A percentile compares a stretch with the other conserved stretches of the same genome.
Conservation (phyloP, 495 filamentous ascomycete species). For the Cercophora newfieldiana region DNA sequence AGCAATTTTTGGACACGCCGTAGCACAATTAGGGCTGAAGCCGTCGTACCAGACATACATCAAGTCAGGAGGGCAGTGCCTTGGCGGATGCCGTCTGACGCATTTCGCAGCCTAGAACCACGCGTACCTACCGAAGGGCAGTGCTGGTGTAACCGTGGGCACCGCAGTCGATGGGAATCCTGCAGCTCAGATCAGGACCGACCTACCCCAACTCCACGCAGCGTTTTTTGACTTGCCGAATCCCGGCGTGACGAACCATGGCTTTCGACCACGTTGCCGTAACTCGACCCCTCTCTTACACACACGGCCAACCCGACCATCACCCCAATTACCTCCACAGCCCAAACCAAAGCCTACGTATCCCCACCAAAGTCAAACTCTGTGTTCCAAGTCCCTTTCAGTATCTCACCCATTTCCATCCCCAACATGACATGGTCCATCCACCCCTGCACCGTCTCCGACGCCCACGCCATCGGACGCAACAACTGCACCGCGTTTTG, state of each 20-base stretch:
- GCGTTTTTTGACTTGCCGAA: too few species aligned
- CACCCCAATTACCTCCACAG: too few species aligned
- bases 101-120: neutral
- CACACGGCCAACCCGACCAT: too few species aligned
- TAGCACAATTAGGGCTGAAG: neutral
- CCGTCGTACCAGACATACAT: neutral
- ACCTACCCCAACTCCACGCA: too few species aligned
- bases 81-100: neutral
- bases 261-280: neutral
- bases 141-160: too few species aligned
- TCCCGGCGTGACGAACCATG: neutral
- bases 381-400: neutral
- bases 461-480: neutral
- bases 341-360: too few species aligned
- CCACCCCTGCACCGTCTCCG: neutral
- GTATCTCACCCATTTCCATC: neutral
- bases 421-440: neutral
- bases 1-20: neutral
- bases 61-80: neutral
- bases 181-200: too few species aligned
- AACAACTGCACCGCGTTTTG: slow-evolving; percentile 14
- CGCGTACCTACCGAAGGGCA: neutral
- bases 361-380: too few species aligned
- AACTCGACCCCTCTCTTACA: neutral
- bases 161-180: too few species aligned